Percentiles rank a stretch among this genome's conserved stretches.
Evolutionary conservation across 371 early-diverging fungal genomes (phyloP).

Genomic region (Batrachochytrium dendrobatidis): DNA sequence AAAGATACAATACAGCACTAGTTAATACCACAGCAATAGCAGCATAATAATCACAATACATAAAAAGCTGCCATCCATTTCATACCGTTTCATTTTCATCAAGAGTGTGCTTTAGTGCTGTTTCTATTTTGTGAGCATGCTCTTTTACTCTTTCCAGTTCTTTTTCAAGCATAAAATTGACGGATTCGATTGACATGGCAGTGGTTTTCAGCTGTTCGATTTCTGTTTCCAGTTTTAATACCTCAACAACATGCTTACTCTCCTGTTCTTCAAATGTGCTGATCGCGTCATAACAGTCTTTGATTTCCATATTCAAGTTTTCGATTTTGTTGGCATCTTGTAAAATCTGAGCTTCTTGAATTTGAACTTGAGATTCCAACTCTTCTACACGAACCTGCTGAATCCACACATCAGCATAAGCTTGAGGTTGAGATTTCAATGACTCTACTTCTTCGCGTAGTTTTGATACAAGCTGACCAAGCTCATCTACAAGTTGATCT

Average conservation of each 20-base stretch:
- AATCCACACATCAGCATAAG: neutral
- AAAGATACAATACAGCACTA: neutral
- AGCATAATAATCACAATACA: neutral
- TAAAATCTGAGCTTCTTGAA: neutral
- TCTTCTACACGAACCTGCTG: neutral
- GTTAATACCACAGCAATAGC: neutral
- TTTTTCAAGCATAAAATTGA: neutral
- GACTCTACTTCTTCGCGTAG: neutral
- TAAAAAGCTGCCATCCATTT: too few species aligned
- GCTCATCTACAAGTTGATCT: neutral
- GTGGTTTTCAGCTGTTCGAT: neutral
- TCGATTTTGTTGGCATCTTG: neutral
- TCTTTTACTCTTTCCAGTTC: neutral
- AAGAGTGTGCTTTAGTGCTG: neutral
- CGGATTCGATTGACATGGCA: neutral
- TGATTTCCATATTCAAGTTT: neutral
- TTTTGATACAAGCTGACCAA: neutral
- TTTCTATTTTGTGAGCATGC: neutral
- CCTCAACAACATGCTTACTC: neutral
- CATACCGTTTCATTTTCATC: neutral
- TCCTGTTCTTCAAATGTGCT: neutral
- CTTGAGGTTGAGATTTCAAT: neutral
- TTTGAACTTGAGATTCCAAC: neutral
- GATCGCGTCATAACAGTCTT: neutral
- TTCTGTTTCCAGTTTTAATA: neutral